Base-by-base conservation (phyloP, 257 asterid genomes). In the Perilla frutescens region DNA sequence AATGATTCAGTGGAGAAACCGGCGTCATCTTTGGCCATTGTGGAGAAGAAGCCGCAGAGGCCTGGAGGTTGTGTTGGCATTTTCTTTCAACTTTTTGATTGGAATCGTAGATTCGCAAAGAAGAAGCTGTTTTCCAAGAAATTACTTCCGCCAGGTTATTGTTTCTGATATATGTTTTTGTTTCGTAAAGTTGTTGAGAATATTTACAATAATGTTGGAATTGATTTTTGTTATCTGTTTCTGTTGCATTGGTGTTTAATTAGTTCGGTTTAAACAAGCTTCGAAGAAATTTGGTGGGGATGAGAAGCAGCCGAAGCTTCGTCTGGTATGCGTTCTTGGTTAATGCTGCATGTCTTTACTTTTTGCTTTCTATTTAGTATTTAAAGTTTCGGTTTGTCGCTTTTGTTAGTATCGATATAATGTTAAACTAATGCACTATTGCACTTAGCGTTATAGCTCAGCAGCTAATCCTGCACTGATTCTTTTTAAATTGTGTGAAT, bases 1-100 rank as follows among this genome's bases (percentile, higher is more conserved):
- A 82, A 70, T 80, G 89, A 87, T 32, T 61, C 72, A 61, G 62
- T 78, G 69, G 97, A 81, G 64, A 85, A 79, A 77, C 77, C 89
- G 71, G 80, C 81, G 43, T 80, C 89, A 11, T 84, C 85, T 62
- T 81, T 86, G 65, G 90, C 94, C 56, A 69, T 90, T 63, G 93
- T 88, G 47, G 99, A 95, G 88, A 90, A 89, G 90, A 91, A 82
- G 74, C 59, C 93, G 72, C 92, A 88, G 48, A 86, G 83, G 68
- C 83, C 90, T 29, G 97, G 96, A 20, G 98, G 98, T 5, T 92
- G 97, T 81, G 97, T 82, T 20, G 98, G 98, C 61, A 84, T 92
- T 82, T 90, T 95, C 85, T 90, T 86, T 77, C 96, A 89, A 72
- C 87, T 95, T 7, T 86, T 94, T 77, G 98, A 91, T 75, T 94